A percentile compares a stretch with the other conserved stretches of the same genome.
phyloP scores from a whole-genome alignment of 1,139 yeast species.

The Diutina pseudorugosa region DNA sequence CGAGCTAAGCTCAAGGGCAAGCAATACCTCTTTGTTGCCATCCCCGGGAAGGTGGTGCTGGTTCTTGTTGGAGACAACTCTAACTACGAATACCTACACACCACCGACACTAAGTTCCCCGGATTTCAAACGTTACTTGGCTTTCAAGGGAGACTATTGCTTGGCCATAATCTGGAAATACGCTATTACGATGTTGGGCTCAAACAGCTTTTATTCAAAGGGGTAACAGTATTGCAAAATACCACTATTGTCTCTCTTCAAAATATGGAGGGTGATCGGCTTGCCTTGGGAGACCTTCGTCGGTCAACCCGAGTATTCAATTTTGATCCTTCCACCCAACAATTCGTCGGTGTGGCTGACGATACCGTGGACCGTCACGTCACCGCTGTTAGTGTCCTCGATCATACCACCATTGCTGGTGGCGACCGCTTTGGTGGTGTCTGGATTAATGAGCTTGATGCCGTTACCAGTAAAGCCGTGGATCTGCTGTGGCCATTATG shows the following conservation, averaged over 20 bases:
- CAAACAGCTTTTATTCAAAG: conserved; percentile 64
- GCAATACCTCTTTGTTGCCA: not conserved
- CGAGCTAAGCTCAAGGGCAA: not conserved
- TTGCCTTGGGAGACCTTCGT: conserved; percentile 56
- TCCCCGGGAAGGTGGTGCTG: not conserved
- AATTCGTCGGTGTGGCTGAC: conserved; percentile 53
- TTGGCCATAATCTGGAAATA: conserved; percentile 42
- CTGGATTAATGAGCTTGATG: conserved; percentile 51
- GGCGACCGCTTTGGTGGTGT: conserved; percentile 90
- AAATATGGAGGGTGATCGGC: conserved; percentile 40
- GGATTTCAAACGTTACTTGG: conserved; percentile 22
- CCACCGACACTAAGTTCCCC: not conserved
- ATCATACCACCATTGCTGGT: conserved; percentile 62
- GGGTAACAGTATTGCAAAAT: conserved; percentile 29
- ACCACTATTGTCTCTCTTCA: conserved; percentile 38
- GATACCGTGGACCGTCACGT: conserved; percentile 61
- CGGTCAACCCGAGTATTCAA: conserved; percentile 50
- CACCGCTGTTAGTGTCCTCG: conserved; percentile 48
- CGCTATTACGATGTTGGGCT: conserved; percentile 66
- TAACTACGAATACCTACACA: not conserved
- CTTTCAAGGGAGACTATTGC: conserved; percentile 54
- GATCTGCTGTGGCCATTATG: conserved; percentile 13
- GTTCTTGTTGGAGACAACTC: not conserved
- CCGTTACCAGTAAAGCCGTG: conserved; percentile 27
- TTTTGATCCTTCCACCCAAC: conserved; percentile 38